These are phyloP conservation scores for Candida sanyaensis DNA, from an alignment of 1,139 yeast genomes.

Conservation along the genomic window DNA sequence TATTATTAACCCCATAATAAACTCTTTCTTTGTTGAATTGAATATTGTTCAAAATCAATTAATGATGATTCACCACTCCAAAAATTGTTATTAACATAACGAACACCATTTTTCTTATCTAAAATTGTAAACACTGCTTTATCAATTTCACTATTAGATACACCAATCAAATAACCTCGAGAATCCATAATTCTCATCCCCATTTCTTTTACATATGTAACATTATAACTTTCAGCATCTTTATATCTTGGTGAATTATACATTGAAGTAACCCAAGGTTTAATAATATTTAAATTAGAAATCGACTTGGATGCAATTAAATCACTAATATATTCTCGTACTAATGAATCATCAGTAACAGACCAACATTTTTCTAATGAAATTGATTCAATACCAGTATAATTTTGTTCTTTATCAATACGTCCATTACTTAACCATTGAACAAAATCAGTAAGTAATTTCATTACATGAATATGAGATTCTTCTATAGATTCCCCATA, in stretches of 20 bases:
- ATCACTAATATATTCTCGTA: conserved; percentile 20
- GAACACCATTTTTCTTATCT: conserved; percentile 1
- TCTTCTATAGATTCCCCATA: conserved; percentile 36
- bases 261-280: conserved; percentile 20
- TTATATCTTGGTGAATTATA: conserved; percentile 28
- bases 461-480: conserved; percentile 27
- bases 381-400: conserved; percentile 10
- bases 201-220: conserved; percentile 9
- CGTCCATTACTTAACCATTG: conserved; percentile 10
- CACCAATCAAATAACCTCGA: conserved; percentile 11
- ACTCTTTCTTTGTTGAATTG: conserved; percentile 19
- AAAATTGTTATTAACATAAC: conserved; percentile 15
- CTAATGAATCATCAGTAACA: conserved; percentile 27
- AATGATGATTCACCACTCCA: conserved; percentile 33
- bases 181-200: conserved; percentile 7
- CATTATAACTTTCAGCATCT: conserved; percentile 17
- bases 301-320: neutral
- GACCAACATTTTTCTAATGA: conserved; percentile 37
- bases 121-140: conserved; percentile 8
- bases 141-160: conserved; percentile 1
- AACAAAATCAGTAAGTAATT: conserved; percentile 22
- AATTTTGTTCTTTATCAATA: neutral
- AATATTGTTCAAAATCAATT: conserved; percentile 34
- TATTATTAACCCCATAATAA: conserved; percentile 10
- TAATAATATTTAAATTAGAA: neutral